A percentile compares a stretch with the other conserved stretches of the same genome.
Evolutionary conservation across 1,284 basidiomycete species (phyloP).

Genomic region (Ceratobasidium sp.): DNA sequence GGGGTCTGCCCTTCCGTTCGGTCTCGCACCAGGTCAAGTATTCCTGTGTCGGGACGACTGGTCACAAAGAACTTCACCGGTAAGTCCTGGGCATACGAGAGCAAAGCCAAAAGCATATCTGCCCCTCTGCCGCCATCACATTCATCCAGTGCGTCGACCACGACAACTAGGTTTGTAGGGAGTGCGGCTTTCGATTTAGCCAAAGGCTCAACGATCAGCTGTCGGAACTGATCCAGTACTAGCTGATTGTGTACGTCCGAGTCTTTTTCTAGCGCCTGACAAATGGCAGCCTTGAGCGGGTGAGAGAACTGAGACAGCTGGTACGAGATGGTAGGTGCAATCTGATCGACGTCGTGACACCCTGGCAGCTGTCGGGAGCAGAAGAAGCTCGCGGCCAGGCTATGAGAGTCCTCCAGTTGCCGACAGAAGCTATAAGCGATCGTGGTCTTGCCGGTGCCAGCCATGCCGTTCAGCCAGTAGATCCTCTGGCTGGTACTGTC

Average conservation of each 20-base stretch:
- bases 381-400: constrained; percentile 9
- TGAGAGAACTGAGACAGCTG: constrained; percentile 1
- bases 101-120: neutral
- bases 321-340: constrained; percentile 2
- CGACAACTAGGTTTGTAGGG: neutral
- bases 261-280: neutral
- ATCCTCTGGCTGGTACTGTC: neutral
- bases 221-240: neutral
- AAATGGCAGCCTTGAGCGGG: neutral
- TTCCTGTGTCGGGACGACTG: neutral
- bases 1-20: neutral
- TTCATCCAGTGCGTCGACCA: constrained; percentile 20
- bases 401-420: neutral
- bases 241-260: neutral
- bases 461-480: neutral
- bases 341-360: neutral
- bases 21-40: neutral
- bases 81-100: neutral
- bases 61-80: constrained; percentile 9
- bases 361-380: constrained; percentile 13
- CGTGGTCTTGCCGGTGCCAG: too few species aligned
- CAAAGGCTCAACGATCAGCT: neutral
- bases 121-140: neutral
- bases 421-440: neutral
- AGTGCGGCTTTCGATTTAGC: neutral